phyloP scores from a whole-genome alignment of 768 basidiomycete genomes.

The Lentinus tigrinus region DNA sequence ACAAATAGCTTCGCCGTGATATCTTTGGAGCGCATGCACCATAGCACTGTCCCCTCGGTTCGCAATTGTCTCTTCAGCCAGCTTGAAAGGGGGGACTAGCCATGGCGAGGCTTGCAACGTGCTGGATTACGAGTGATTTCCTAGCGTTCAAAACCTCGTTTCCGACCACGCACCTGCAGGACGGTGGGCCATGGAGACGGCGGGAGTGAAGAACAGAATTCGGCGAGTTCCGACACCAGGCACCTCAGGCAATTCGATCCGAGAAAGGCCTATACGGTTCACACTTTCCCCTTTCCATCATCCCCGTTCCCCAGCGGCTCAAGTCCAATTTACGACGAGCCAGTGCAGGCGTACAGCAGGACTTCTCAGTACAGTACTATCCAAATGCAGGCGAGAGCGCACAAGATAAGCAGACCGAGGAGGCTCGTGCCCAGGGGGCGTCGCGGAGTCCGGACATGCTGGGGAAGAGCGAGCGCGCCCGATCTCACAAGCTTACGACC shows the following conservation, averaged over 20 bases:
- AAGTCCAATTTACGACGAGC: background rate
- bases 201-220: background rate
- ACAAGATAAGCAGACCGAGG: background rate
- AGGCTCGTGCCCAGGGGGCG: conserved; percentile 1
- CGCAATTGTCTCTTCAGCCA: background rate
- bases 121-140: background rate
- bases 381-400: background rate
- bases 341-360: background rate
- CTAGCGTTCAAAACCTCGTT: background rate
- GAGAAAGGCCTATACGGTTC: background rate
- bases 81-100: background rate
- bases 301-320: no score
- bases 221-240: background rate
- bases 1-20: background rate
- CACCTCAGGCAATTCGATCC: background rate
- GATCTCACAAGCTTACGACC: conserved; percentile 15
- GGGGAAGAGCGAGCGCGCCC: conserved; percentile 2
- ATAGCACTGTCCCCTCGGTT: conserved; percentile 5
- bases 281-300: background rate
- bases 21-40: conserved; percentile 1
- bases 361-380: no score
- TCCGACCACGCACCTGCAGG: background rate
- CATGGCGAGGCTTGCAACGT: conserved; percentile 6
- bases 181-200: background rate
- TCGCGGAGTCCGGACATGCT: conserved; percentile 17